phyloP scores from a whole-genome alignment of 805 yeast species.

The Saccharomycopsis sp. region DNA sequence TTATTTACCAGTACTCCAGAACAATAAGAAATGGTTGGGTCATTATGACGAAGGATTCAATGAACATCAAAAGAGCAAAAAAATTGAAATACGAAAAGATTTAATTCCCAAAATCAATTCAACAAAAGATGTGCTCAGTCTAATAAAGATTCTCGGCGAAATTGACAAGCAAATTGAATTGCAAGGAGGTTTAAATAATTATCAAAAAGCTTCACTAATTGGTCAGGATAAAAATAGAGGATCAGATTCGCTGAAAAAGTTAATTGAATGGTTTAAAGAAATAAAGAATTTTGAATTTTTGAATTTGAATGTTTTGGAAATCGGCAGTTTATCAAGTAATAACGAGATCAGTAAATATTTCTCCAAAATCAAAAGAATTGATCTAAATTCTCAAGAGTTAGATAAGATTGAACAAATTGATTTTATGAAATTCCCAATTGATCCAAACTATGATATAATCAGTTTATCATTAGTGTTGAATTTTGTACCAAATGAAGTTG shows the following conservation, averaged over 20 bases:
- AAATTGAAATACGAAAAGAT: too few relatives aligned
- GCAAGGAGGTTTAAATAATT: conserved; percentile 68
- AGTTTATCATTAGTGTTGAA: conserved; percentile 84
- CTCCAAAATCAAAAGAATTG: conserved; percentile 48
- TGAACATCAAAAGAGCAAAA: too few relatives aligned
- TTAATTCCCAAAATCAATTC: too few relatives aligned
- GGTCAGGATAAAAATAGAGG: conserved; percentile 79
- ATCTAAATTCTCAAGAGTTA: conserved; percentile 70
- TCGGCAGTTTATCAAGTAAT: conserved; percentile 66
- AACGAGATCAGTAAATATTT: conserved; percentile 59
- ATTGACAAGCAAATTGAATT: conserved; percentile 52
- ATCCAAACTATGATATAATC: conserved; percentile 45
- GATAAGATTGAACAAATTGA: conserved; percentile 60
- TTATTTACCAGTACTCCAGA: too few relatives aligned
- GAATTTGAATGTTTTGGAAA: conserved; percentile 49
- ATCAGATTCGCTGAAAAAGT: conserved; percentile 79
- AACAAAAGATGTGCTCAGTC: neutral
- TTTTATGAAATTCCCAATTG: conserved; percentile 66
- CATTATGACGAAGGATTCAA: too few relatives aligned
- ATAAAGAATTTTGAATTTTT: conserved; percentile 1
- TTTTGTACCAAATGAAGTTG: conserved; percentile 65
- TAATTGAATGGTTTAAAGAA: conserved; percentile 51
- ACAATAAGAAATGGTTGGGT: too few relatives aligned
- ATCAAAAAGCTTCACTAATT: conserved; percentile 75
- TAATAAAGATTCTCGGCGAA: conserved; percentile 30